Percentiles rank a stretch among this genome's conserved stretches.
These are phyloP conservation scores for Hymenoscyphus scutula DNA, from an alignment of 2,329 filamentous ascomycete genomes.

Conservation along the genomic window DNA sequence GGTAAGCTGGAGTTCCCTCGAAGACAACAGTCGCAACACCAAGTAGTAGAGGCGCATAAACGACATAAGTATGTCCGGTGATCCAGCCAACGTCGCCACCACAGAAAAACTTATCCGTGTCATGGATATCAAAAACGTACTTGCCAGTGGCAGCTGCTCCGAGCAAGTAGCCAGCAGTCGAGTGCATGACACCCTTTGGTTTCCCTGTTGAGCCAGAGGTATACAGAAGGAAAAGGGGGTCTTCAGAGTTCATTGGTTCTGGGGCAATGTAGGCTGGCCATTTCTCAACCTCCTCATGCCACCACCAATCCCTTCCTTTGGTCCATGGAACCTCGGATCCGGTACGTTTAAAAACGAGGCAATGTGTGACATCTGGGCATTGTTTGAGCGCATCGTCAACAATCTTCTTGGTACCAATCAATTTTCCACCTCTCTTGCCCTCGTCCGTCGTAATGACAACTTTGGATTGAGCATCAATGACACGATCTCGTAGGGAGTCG, in stretches of 20 bases:
- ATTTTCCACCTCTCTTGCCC: constrained; percentile 94
- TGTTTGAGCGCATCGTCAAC: constrained; percentile 97
- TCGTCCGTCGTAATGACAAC: constrained; percentile 97
- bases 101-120: constrained; percentile 92
- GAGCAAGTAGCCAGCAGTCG: constrained; percentile 90
- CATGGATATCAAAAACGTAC: constrained; percentile 98
- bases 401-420: constrained; percentile 98
- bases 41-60: constrained; percentile 90
- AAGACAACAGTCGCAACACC: constrained; percentile 96
- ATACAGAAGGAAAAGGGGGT: constrained; percentile 95
- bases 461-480: constrained; percentile 85
- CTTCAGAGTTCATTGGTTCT: constrained; percentile 86
- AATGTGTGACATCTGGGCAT: constrained; percentile 82
- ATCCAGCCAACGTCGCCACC: constrained; percentile 99
- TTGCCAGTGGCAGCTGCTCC: constrained; percentile 93
- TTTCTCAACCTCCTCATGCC: constrained; percentile 98
- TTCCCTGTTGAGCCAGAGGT: constrained; percentile 97
- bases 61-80: constrained; percentile 96
- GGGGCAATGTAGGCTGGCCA: constrained; percentile 91
- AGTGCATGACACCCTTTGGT: constrained; percentile 99
- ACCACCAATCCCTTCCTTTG: constrained; percentile 87
- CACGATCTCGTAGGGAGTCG: constrained; percentile 91
- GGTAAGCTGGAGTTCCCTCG: constrained; percentile 95
- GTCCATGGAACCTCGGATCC: constrained; percentile 92
- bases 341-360: constrained; percentile 92